These are phyloP conservation scores for Luvunga scandens DNA, from an alignment of 345 rosid genomes.

Conservation along the genomic window DNA sequence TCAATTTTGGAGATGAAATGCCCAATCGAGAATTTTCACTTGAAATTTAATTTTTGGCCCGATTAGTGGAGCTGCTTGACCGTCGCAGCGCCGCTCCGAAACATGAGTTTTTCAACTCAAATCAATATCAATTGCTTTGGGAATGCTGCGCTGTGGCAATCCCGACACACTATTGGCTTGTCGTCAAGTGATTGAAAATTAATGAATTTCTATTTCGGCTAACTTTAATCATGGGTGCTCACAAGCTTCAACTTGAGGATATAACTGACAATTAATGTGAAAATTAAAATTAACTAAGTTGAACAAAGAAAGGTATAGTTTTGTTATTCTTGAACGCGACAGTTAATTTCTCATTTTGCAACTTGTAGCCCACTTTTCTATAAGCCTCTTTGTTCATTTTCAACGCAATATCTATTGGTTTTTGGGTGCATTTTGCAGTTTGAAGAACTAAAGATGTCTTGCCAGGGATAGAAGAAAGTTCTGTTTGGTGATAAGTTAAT, in stretches of 20 bases:
- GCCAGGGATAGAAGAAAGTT: background rate
- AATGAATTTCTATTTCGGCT: background rate
- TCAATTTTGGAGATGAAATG: background rate
- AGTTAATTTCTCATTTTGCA: too few species aligned
- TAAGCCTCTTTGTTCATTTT: background rate
- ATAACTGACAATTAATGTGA: background rate
- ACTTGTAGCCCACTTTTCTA: background rate
- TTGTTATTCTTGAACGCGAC: too few species aligned
- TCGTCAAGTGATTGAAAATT: background rate
- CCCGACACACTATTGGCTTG: background rate
- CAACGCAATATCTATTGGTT: background rate
- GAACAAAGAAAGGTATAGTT: too few species aligned
- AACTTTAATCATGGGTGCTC: background rate
- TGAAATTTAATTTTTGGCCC: background rate
- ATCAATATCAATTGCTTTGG: too few species aligned
- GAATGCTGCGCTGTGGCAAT: too few species aligned
- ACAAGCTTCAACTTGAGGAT: background rate
- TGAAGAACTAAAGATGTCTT: background rate
- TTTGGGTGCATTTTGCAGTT: background rate
- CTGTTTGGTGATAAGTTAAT: too few species aligned
- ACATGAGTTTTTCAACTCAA: too few species aligned
- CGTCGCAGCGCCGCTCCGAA: too few species aligned
- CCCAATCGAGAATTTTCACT: background rate
- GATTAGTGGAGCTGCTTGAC: too few species aligned
- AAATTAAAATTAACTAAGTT: too few species aligned